phyloP scores from a whole-genome alignment of 2,329 filamentous ascomycete species.

The Akanthomyces dipterigenus region DNA sequence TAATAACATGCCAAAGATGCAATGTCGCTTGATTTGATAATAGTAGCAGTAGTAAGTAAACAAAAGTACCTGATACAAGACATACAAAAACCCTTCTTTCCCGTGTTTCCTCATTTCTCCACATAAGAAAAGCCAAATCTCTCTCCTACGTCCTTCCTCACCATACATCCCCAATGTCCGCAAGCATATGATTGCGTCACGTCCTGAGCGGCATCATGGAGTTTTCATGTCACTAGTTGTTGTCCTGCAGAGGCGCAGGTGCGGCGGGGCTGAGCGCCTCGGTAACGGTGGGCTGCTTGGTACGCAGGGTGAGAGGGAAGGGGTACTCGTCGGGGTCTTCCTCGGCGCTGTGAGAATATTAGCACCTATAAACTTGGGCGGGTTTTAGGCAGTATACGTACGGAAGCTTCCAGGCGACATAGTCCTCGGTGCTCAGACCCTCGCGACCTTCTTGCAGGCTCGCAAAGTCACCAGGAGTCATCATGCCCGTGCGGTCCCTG shows the following conservation, averaged over 20 bases:
- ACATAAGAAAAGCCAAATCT: background rate
- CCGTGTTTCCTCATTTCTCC: background rate
- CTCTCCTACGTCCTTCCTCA: background rate
- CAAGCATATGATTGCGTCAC: background rate
- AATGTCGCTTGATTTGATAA: conserved; percentile 8
- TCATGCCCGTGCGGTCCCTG: conserved; percentile 87
- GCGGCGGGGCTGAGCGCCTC: background rate
- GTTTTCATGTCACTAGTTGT: background rate
- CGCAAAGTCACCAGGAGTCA: conserved; percentile 97
- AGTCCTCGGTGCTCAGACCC: conserved; percentile 91
- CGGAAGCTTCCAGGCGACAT: conserved; percentile 96
- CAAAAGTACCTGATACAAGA: conserved; percentile 5
- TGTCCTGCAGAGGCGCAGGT: background rate
- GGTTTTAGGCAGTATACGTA: conserved; percentile 48
- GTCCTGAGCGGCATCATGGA: background rate
- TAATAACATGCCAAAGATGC: background rate
- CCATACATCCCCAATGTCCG: background rate
- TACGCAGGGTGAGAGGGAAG: conserved; percentile 51
- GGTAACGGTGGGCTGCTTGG: conserved; percentile 36
- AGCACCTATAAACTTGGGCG: background rate
- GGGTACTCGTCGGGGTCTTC: conserved; percentile 76
- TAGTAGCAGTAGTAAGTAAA: background rate
- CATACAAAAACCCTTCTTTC: background rate
- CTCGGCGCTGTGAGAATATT: conserved; percentile 59
- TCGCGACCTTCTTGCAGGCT: conserved; percentile 92